Evolutionary conservation across 148 eudicot genomes (phyloP).

Genomic region (Nepenthes gracilis): DNA sequence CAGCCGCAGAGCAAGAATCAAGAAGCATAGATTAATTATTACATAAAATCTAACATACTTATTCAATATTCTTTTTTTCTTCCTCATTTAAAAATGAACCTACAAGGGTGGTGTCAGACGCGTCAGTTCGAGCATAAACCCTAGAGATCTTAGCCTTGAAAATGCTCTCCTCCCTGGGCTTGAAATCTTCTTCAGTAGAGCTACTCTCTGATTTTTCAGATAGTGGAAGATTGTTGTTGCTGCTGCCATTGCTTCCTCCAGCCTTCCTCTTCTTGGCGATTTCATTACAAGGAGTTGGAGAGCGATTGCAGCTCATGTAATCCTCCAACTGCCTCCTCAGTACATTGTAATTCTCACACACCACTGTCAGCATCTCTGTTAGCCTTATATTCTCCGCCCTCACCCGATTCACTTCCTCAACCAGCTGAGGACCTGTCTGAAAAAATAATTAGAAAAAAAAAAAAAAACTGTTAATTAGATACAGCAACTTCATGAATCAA

Average conservation of each 20-base stretch:
- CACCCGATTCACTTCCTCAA: conserved; percentile 59
- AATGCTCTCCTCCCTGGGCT: conserved; percentile 16
- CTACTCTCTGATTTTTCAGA: conserved; percentile 9
- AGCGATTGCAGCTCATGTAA: conserved; percentile 32
- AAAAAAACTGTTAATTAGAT: too few relatives aligned
- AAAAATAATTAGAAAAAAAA: too few relatives aligned
- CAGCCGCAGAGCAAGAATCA: not conserved
- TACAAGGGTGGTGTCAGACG: conserved; percentile 23
- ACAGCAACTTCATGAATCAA: too few relatives aligned
- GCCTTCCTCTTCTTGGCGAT: conserved; percentile 45
- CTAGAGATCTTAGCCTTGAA: conserved; percentile 15
- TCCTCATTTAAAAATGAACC: not conserved
- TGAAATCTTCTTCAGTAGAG: conserved; percentile 33
- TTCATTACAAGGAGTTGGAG: not conserved
- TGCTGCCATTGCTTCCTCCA: conserved; percentile 10
- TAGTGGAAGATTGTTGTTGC: conserved; percentile 3
- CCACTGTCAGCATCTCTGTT: conserved; percentile 52
- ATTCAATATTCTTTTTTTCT: not conserved
- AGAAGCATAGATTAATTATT: not conserved
- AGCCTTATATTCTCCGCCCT: conserved; percentile 78
- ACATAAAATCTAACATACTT: not conserved
- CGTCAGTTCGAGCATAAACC: conserved; percentile 10
- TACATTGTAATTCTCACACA: conserved; percentile 67
- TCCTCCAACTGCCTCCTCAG: conserved; percentile 52
- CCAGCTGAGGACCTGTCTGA: not conserved